Base-by-base conservation (phyloP, 2,329 filamentous ascomycete genomes). In the Claviceps purpurea region DNA sequence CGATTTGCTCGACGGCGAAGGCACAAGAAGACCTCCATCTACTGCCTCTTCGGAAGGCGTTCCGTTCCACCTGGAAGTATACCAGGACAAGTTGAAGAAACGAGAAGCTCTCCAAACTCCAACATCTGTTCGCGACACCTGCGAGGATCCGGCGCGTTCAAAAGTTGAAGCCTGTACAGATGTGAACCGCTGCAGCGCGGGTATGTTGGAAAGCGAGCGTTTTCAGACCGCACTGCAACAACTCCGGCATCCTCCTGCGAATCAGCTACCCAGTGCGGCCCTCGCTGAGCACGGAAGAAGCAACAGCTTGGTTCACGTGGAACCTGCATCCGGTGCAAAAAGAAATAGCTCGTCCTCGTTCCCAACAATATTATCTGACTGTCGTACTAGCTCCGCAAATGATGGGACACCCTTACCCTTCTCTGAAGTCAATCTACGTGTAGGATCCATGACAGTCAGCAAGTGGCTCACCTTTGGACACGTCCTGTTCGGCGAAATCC, bases 401-500 rank as follows among this genome's bases (percentile, higher is more conserved):
- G 77, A 81, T 56, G 79, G 76, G 54, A 81, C 82, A 2, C 80
- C 82, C 1, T 68, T 84, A 2, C 80, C 82, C 1, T 68, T 84
- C 20, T 78, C 81, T 0, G 83, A 85, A 63, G 84, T 89, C 55
- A 89, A 89, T 61, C 75, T 93, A 22, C 77, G 87, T 2, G 82
- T 89, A 16, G 87, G 84, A 4, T 89, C 87, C 2, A 82, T 93
- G 73, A 89, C 87, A 55, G 87, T 89, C 24, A 89, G 85, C 73
- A 90, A 90, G 62, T 93, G 87, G 87, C 77, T 93, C 24, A 88
- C 85, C 0, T 91, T 91, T 63, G 87, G 87, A 1, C 84, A 89
- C 58, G 85, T 91, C 0, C 73, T 93, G 4, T 90, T 93, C 69
- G 89, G 85, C 58, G 87, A 88, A 11, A 81, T 85, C 5, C 79